phyloP scores from a whole-genome alignment of 192 early-diverging fungal species.

The Coemansia aciculifera region DNA sequence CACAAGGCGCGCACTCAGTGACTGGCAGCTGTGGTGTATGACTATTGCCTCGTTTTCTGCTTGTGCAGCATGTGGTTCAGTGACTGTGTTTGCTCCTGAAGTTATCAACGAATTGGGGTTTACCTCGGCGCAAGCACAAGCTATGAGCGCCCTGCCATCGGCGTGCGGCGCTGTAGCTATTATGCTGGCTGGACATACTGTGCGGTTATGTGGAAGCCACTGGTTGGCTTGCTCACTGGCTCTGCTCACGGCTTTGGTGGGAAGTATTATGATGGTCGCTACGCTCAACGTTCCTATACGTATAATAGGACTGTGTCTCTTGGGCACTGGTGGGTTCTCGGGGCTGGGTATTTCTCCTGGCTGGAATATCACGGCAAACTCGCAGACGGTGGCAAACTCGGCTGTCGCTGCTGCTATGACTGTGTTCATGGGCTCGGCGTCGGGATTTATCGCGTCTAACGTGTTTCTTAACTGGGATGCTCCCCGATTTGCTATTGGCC shows the following conservation, averaged over 20 bases:
- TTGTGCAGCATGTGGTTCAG: conserved; percentile 20
- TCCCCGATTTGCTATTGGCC: conserved; percentile 44
- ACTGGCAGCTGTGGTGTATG: conserved; percentile 55
- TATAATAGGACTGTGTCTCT: conserved; percentile 37
- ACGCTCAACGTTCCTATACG: conserved; percentile 33
- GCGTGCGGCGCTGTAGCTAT: conserved; percentile 38
- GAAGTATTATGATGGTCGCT: conserved; percentile 27
- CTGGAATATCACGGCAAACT: conserved; percentile 40
- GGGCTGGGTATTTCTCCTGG: conserved; percentile 39
- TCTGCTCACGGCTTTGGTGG: conserved; percentile 7
- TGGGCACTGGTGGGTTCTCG: conserved; percentile 37
- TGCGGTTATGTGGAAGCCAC: conserved; percentile 25
- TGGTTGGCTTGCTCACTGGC: conserved; percentile 27
- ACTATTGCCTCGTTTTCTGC: conserved; percentile 27
- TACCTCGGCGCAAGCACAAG: conserved; percentile 34
- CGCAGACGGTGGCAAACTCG: conserved; percentile 38
- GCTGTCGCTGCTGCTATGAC: conserved; percentile 41
- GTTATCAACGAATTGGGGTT: conserved; percentile 52
- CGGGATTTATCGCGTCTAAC: conserved; percentile 37
- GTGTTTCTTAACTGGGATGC: conserved; percentile 49
- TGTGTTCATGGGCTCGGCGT: conserved; percentile 39
- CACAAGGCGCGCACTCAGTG: conserved; percentile 18
- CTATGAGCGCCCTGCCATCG: conserved; percentile 47
- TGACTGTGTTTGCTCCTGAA: conserved; percentile 46
- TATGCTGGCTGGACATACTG: conserved; percentile 18